Conservation (phyloP, 495 filamentous ascomycete genomes). For the Letharia columbiana region DNA sequence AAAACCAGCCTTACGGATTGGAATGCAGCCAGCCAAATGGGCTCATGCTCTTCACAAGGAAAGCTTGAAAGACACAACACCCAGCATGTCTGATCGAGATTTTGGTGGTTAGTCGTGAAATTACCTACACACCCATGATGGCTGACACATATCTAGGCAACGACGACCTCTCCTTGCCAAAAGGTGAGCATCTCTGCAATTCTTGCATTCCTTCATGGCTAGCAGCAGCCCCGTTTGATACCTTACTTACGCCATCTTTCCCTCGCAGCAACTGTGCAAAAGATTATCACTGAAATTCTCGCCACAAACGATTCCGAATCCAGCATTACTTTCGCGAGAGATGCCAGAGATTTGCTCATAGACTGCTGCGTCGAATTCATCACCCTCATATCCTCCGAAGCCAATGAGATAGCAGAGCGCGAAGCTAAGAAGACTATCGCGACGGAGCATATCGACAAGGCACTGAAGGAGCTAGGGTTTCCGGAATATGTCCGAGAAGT, state of each 20-base stretch:
- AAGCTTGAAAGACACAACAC: not conserved
- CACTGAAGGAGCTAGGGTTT: slow-evolving; percentile 83
- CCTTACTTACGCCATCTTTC: slow-evolving; percentile 1
- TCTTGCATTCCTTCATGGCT: not conserved
- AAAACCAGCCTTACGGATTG: slow-evolving; percentile 3
- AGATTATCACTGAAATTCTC: slow-evolving; percentile 93
- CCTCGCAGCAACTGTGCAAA: slow-evolving; percentile 80
- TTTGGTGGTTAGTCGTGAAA: slow-evolving; percentile 55
- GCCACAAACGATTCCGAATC: slow-evolving; percentile 43
- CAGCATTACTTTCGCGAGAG: slow-evolving; percentile 75
- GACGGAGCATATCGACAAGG: slow-evolving; percentile 90
- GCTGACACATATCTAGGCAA: slow-evolving; percentile 45
- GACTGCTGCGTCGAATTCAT: slow-evolving; percentile 99
- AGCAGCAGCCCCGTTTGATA: not conserved
- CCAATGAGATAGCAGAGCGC: slow-evolving; percentile 96
- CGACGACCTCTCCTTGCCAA: slow-evolving; percentile 91
- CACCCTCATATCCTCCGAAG: slow-evolving; percentile 91
- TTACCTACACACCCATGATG: not conserved
- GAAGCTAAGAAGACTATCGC: slow-evolving; percentile 98
- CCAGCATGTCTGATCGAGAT: slow-evolving; percentile 82
- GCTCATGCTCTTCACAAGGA: not conserved
- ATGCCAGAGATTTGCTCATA: slow-evolving; percentile 89
- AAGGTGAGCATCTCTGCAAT: slow-evolving; percentile 50
- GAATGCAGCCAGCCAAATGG: not conserved
- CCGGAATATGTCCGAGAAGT: slow-evolving; percentile 81